Percentiles rank a stretch among this genome's conserved stretches.
Evolutionary conservation across 768 basidiomycete genomes (phyloP).

Genomic region (Porphyrellus cyaneotinctus): DNA sequence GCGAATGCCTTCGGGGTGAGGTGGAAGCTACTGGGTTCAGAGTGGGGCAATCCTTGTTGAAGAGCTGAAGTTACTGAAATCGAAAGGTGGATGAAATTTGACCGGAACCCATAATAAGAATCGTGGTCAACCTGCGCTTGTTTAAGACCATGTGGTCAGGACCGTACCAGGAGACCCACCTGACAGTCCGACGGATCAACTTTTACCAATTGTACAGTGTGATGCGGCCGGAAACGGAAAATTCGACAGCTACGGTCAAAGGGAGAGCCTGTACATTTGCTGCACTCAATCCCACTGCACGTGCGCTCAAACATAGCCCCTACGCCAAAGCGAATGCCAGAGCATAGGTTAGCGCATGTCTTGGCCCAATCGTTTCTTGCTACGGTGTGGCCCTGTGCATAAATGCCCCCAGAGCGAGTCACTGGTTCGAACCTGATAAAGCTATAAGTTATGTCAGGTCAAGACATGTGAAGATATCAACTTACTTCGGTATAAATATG

Average conservation of each 20-base stretch:
- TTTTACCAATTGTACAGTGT: constrained; percentile 64
- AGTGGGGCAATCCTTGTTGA: constrained; percentile 20
- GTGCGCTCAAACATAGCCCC: constrained; percentile 80
- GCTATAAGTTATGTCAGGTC: background rate
- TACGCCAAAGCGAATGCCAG: constrained; percentile 84
- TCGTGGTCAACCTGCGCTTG: constrained; percentile 47
- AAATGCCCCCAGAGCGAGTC: constrained; percentile 4
- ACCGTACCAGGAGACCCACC: constrained; percentile 33
- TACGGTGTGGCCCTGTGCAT: constrained; percentile 19
- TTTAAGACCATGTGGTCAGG: background rate
- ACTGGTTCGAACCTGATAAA: constrained; percentile 21
- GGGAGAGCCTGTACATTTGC: constrained; percentile 51
- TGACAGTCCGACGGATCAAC: constrained; percentile 38
- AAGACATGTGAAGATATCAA: constrained; percentile 2
- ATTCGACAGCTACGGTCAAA: constrained; percentile 77
- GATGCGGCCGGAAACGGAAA: constrained; percentile 79
- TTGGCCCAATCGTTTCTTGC: constrained; percentile 48
- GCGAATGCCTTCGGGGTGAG: constrained; percentile 80
- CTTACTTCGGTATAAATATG: constrained; percentile 83
- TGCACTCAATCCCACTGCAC: constrained; percentile 63
- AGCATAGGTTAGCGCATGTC: constrained; percentile 76
- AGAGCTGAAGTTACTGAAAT: constrained; percentile 75
- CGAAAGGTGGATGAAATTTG: constrained; percentile 90
- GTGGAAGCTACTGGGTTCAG: constrained; percentile 66
- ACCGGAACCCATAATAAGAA: constrained; percentile 85